Percentiles rank a stretch among this genome's conserved stretches.
phyloP scores from a whole-genome alignment of 768 basidiomycete species.

The Leccinum variicolor region DNA sequence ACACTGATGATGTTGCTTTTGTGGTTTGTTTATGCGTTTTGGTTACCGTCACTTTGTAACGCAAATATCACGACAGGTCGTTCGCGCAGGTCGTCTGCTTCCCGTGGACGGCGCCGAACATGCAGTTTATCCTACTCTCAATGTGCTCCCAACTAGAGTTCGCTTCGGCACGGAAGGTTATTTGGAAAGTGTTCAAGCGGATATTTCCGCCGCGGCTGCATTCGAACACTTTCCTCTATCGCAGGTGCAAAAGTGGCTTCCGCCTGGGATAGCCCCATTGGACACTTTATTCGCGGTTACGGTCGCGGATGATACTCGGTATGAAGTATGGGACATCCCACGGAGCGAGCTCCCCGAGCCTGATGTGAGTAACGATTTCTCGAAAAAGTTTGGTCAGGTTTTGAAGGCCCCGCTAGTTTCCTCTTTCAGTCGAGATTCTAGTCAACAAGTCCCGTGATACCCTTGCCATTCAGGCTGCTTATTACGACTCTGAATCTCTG shows the following conservation, averaged over 20 bases:
- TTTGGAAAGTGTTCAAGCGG: slow-evolving; percentile 22
- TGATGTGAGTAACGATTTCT: slow-evolving; percentile 22
- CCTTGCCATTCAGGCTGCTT: slow-evolving; percentile 21
- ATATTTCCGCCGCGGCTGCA: slow-evolving; percentile 25
- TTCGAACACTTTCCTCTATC: slow-evolving; percentile 32
- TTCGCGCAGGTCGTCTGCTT: slow-evolving; percentile 30
- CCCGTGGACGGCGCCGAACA: slow-evolving; percentile 23
- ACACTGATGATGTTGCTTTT: slow-evolving; percentile 28
- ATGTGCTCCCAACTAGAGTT: slow-evolving; percentile 29
- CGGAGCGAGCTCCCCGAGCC: slow-evolving; percentile 31
- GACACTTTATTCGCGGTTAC: slow-evolving; percentile 32
- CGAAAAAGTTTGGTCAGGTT: neutral
- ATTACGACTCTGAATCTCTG: slow-evolving; percentile 18
- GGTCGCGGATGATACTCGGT: slow-evolving; percentile 19
- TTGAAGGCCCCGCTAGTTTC: slow-evolving; percentile 14
- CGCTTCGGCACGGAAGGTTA: slow-evolving; percentile 10
- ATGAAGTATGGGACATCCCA: slow-evolving; percentile 23
- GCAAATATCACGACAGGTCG: slow-evolving; percentile 17
- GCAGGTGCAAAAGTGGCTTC: slow-evolving; percentile 30
- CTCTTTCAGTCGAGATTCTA: slow-evolving; percentile 24
- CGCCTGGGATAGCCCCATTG: slow-evolving; percentile 21
- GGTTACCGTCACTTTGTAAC: neutral
- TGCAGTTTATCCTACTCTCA: slow-evolving; percentile 25
- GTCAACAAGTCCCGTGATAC: slow-evolving; percentile 19
- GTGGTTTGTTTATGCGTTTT: slow-evolving; percentile 23